These are phyloP conservation scores for Chaetomiaceae sp. DNA, from an alignment of 2,329 filamentous ascomycete genomes.

Conservation along the genomic window DNA sequence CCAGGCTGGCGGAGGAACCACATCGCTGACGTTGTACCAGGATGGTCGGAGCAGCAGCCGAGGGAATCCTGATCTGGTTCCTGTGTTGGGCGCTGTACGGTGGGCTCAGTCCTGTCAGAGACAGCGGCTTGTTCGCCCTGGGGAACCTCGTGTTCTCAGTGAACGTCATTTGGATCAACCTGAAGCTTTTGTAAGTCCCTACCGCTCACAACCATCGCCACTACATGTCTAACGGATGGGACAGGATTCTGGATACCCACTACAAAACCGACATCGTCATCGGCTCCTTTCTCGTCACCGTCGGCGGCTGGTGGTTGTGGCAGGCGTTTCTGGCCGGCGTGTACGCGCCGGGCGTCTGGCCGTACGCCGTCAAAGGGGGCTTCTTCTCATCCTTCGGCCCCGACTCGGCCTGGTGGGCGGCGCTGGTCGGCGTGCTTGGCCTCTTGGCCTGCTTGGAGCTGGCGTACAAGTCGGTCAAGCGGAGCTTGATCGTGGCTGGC, in stretches of 20 bases:
- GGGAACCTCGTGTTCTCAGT: slow-evolving; percentile 69
- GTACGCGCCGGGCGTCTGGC: slow-evolving; percentile 49
- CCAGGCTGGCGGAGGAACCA: no score
- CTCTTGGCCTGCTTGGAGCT: slow-evolving; percentile 63
- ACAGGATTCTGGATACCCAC: slow-evolving; percentile 69
- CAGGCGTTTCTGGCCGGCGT: slow-evolving; percentile 63
- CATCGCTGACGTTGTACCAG: slow-evolving; percentile 30
- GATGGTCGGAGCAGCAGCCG: slow-evolving; percentile 69
- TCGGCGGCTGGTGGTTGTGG: slow-evolving; percentile 68
- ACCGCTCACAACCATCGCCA: no score
- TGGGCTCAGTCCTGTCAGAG: slow-evolving; percentile 46
- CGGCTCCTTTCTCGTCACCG: slow-evolving; percentile 53
- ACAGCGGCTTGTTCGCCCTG: slow-evolving; percentile 68
- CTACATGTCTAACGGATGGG: slow-evolving; percentile 19
- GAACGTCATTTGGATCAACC: slow-evolving; percentile 66
- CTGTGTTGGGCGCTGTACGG: slow-evolving; percentile 51
- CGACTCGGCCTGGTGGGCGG: slow-evolving; percentile 70
- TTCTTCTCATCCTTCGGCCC: slow-evolving; percentile 64
- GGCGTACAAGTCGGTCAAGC: slow-evolving; percentile 47
- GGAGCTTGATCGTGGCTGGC: slow-evolving; percentile 42
- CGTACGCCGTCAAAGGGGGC: slow-evolving; percentile 65
- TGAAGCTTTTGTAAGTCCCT: slow-evolving; percentile 64
- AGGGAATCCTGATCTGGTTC: slow-evolving; percentile 70
- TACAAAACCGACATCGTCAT: slow-evolving; percentile 65
- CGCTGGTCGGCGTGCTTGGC: slow-evolving; percentile 59